Evolutionary conservation across 192 early-diverging fungal species (phyloP).

Genomic region (Coemansia sp.): DNA sequence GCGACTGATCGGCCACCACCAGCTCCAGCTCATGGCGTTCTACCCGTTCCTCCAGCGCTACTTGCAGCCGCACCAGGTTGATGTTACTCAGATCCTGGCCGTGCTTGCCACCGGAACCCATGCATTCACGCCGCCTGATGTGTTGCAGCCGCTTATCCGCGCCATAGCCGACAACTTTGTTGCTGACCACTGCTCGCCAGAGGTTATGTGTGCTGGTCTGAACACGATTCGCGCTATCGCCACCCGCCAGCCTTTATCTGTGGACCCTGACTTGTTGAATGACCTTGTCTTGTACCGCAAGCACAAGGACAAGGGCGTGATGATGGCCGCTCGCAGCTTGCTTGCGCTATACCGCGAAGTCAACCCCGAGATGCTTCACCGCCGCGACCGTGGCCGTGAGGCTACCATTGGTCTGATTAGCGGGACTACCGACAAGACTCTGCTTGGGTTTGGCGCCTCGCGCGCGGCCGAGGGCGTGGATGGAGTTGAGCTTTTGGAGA

Average conservation of each 20-base stretch:
- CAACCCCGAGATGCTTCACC: conserved; percentile 91
- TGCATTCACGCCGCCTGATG: conserved; percentile 92
- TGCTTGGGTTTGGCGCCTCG: conserved; percentile 71
- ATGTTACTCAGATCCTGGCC: conserved; percentile 85
- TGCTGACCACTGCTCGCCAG: conserved; percentile 82
- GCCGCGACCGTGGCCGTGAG: conserved; percentile 90
- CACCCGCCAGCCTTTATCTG: conserved; percentile 85
- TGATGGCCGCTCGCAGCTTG: conserved; percentile 89
- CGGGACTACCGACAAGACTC: conserved; percentile 55
- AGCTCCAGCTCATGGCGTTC: conserved; percentile 86
- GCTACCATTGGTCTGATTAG: conserved; percentile 70
- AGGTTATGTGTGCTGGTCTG: conserved; percentile 93
- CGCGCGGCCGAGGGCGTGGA: conserved; percentile 68
- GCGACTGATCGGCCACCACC: conserved; percentile 93
- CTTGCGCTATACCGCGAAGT: conserved; percentile 91
- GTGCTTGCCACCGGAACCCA: conserved; percentile 89
- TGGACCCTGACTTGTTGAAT: conserved; percentile 79
- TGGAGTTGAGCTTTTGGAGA: conserved; percentile 77
- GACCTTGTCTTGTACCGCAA: conserved; percentile 90
- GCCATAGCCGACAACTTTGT: conserved; percentile 97
- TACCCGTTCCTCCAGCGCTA: conserved; percentile 93
- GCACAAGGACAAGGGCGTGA: conserved; percentile 91
- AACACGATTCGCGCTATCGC: conserved; percentile 89
- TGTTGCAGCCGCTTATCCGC: conserved; percentile 80
- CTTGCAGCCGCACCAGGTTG: conserved; percentile 91